Evolutionary conservation across 1,284 basidiomycete species (phyloP).

Genomic region (Tylopilus sp.): DNA sequence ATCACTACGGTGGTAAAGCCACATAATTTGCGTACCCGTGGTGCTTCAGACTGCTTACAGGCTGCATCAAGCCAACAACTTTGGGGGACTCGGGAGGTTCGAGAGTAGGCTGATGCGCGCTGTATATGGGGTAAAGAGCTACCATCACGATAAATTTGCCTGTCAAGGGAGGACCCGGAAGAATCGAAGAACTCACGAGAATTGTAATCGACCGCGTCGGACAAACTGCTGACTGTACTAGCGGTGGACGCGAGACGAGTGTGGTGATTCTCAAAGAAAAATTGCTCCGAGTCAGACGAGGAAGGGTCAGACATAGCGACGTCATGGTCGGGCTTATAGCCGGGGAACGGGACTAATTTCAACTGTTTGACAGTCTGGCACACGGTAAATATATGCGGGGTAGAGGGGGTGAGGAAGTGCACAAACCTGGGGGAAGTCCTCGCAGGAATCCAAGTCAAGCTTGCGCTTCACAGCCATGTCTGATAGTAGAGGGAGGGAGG

Average conservation of each 20-base stretch:
- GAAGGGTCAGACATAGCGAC: conserved; percentile 59
- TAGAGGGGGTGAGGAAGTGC: conserved; percentile 1
- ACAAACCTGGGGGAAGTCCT: conserved; percentile 45
- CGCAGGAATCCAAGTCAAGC: conserved; percentile 54
- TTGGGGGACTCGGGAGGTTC: conserved; percentile 41
- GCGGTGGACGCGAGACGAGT: conserved; percentile 61
- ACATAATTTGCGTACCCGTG: conserved; percentile 57
- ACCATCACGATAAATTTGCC: not conserved
- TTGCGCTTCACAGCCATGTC: conserved; percentile 70
- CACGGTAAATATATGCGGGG: conserved; percentile 21
- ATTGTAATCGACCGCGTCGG: conserved; percentile 35
- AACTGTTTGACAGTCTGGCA: conserved; percentile 58
- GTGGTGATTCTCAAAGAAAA: conserved; percentile 51
- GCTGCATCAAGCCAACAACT: conserved; percentile 62
- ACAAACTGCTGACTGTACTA: conserved; percentile 48
- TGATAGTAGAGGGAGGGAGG: conserved; percentile 24
- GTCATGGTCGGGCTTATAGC: conserved; percentile 55
- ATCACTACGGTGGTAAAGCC: conserved; percentile 2
- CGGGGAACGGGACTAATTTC: conserved; percentile 68
- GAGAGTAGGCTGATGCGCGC: conserved; percentile 54
- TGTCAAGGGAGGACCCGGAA: not conserved
- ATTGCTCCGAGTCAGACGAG: conserved; percentile 49
- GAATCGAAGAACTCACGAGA: conserved; percentile 34
- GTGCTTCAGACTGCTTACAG: conserved; percentile 56
- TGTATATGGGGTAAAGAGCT: conserved; percentile 61